Percentiles rank a stretch among this genome's conserved stretches.
Conservation (phyloP, 2,329 filamentous ascomycete species). For the Emmonsia crescens region DNA sequence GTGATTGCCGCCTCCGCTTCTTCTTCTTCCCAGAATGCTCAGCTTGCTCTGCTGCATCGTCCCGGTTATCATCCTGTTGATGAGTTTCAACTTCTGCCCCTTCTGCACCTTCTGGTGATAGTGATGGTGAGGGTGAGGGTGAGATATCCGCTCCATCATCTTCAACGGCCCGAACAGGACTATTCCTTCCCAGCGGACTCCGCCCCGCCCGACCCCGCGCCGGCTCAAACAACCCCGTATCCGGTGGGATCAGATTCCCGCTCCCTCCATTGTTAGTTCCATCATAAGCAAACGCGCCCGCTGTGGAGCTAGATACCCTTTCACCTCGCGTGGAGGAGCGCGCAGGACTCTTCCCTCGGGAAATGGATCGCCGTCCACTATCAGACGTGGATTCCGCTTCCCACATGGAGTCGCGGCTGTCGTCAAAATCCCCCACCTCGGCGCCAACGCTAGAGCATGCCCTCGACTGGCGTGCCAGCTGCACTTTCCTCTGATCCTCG, state of each 20-base stretch:
- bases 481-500: constrained; percentile 64
- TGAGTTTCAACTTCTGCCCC: not conserved
- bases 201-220: constrained; percentile 17
- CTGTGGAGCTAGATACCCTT: not conserved
- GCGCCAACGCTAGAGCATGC: constrained; percentile 13
- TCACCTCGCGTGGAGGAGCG: not conserved
- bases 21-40: constrained; percentile 7
- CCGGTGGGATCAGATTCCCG: constrained; percentile 5
- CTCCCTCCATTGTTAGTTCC: constrained; percentile 1
- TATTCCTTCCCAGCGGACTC: constrained; percentile 27
- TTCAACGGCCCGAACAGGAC: constrained; percentile 16
- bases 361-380: not conserved
- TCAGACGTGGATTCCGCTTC: not conserved
- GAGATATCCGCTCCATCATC: not conserved
- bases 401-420: not conserved
- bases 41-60: constrained; percentile 5
- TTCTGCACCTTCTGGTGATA: not conserved
- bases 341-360: constrained; percentile 1
- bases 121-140: not conserved
- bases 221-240: constrained; percentile 13
- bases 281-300: not conserved
- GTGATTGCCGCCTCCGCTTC: constrained; percentile 5
- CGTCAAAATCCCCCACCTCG: constrained; percentile 1
- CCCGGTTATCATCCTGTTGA: constrained; percentile 15
- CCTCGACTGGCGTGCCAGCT: constrained; percentile 48